These are phyloP conservation scores for Rhizoclosmatium hyalinum DNA, from an alignment of 371 early-diverging fungal genomes.

Conservation along the genomic window DNA sequence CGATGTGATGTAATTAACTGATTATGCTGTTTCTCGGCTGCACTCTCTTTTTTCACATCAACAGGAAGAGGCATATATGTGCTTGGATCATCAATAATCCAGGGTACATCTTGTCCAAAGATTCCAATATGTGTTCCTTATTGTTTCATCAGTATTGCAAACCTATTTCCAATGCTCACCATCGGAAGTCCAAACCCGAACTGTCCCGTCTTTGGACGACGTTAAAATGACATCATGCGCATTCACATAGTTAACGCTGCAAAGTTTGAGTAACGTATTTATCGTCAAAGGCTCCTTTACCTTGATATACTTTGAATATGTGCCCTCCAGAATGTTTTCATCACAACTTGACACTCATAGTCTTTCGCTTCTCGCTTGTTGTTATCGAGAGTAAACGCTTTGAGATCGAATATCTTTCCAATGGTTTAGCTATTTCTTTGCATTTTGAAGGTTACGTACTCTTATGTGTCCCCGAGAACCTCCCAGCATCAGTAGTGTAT, in stretches of 20 bases:
- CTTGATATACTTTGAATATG: conserved; percentile 53
- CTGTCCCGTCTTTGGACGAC: conserved; percentile 52
- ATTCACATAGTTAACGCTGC: conserved; percentile 52
- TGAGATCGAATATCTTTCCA: conserved; percentile 33
- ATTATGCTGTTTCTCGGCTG: conserved; percentile 46
- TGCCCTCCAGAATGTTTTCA: conserved; percentile 52
- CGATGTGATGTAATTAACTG: conserved; percentile 45
- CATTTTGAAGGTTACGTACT: conserved; percentile 31
- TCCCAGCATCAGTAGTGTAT: conserved; percentile 49
- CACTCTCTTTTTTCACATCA: conserved; percentile 53
- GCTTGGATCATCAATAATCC: conserved; percentile 54
- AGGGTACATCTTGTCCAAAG: conserved; percentile 58
- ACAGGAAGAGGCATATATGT: conserved; percentile 51
- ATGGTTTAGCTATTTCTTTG: not conserved
- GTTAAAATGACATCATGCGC: conserved; percentile 54
- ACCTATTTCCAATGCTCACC: conserved; percentile 27
- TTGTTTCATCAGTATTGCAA: not conserved
- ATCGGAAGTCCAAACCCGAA: conserved; percentile 58
- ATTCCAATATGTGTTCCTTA: conserved; percentile 56
- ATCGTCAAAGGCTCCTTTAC: conserved; percentile 25
- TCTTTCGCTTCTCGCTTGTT: conserved; percentile 16
- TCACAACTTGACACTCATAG: conserved; percentile 29
- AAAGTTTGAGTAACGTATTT: not conserved
- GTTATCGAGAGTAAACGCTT: conserved; percentile 21
- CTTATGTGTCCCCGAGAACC: conserved; percentile 57